Evolutionary conservation across 306 rosid genomes (phyloP).

Genomic region (Astragalus membranaceus): DNA sequence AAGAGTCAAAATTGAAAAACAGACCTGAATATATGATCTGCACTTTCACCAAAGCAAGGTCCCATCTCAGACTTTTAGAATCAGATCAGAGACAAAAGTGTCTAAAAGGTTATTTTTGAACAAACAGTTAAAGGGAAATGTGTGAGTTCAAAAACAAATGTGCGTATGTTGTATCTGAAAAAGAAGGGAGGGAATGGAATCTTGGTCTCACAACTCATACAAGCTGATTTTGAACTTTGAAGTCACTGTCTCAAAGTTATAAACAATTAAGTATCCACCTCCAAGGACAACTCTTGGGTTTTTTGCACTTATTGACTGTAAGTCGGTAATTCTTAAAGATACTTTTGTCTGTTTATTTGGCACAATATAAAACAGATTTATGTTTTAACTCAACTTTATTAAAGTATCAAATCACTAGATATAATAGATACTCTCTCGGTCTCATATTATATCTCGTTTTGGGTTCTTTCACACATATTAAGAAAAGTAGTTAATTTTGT

Average conservation of each 20-base stretch:
- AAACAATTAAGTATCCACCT: conserved; percentile 24
- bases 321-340: background rate
- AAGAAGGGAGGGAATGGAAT: conserved; percentile 26
- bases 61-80: conserved; percentile 16
- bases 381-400: no score
- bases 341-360: background rate
- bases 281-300: background rate
- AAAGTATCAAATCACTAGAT: no score
- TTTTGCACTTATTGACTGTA: background rate
- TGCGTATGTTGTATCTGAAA: conserved; percentile 20
- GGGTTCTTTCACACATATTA: no score
- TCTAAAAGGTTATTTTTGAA: background rate
- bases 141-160: conserved; percentile 24
- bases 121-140: background rate
- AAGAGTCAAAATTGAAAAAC: background rate
- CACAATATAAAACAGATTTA: background rate
- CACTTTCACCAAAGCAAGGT: conserved; percentile 17
- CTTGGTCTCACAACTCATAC: conserved; percentile 17
- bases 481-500: no score
- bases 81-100: conserved; percentile 25
- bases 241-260: conserved; percentile 15
- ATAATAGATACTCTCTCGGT: no score
- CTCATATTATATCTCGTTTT: no score
- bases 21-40: conserved; percentile 42
- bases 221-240: conserved; percentile 15